Evolutionary conservation across 2,329 filamentous ascomycete species (phyloP).

Genomic region (Aspergillus sp.): DNA sequence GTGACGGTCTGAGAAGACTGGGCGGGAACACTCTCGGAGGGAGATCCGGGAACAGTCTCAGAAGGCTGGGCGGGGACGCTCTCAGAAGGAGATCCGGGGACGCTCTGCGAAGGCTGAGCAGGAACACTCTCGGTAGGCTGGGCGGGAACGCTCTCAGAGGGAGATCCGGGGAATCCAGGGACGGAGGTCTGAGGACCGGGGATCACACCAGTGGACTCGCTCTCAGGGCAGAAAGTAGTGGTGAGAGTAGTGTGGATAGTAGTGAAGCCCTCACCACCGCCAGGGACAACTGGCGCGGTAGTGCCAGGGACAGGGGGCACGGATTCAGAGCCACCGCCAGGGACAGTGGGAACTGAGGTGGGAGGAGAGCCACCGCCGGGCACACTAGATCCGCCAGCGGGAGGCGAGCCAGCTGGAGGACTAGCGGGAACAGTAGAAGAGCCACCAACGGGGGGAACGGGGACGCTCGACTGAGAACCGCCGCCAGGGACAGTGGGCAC

Average conservation of each 20-base stretch:
- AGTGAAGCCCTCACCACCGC: background rate
- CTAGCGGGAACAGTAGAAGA: conserved; percentile 8
- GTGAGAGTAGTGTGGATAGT: background rate
- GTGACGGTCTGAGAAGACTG: background rate
- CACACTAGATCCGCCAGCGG: conserved; percentile 3
- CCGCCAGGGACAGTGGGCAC: background rate
- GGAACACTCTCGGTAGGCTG: conserved; percentile 3
- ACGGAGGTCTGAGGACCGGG: too few relatives aligned
- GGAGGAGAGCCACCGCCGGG: conserved; percentile 4
- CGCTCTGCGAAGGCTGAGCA: conserved; percentile 2
- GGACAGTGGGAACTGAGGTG: conserved; percentile 2
- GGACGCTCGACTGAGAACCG: background rate
- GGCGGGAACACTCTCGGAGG: background rate
- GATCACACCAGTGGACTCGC: too few relatives aligned
- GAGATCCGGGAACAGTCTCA: conserved; percentile 4
- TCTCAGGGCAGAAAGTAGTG: too few relatives aligned
- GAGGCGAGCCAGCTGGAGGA: background rate
- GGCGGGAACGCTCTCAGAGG: conserved; percentile 3
- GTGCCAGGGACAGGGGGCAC: background rate
- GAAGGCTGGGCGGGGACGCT: conserved; percentile 2
- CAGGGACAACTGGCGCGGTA: conserved; percentile 3
- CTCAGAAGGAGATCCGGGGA: conserved; percentile 4
- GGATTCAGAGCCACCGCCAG: background rate
- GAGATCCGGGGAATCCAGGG: background rate
- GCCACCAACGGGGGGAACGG: too few relatives aligned